phyloP scores from a whole-genome alignment of 352 stramenopile species.

The Vaucheria bursata region DNA sequence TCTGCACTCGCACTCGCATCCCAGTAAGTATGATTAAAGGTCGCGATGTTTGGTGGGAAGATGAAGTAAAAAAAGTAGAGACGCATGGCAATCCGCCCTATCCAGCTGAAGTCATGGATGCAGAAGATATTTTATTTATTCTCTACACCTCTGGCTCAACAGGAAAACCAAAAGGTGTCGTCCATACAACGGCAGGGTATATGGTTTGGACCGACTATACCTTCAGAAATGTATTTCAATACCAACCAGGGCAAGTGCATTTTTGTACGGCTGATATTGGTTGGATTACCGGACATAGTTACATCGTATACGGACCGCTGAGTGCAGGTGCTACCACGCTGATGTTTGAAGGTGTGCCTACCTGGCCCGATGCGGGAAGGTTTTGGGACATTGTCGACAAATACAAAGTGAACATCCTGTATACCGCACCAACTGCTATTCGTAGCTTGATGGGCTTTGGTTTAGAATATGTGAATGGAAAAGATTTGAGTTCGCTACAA shows the following conservation, averaged over 20 bases:
- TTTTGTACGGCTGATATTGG: constrained; percentile 86
- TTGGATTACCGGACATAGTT: constrained; percentile 93
- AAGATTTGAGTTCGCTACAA: constrained; percentile 81
- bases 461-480: constrained; percentile 78
- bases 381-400: constrained; percentile 60
- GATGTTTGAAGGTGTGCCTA: constrained; percentile 94
- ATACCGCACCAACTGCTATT: constrained; percentile 87
- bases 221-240: constrained; percentile 56
- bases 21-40: too few species aligned
- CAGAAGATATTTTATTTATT: constrained; percentile 82
- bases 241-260: constrained; percentile 72
- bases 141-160: constrained; percentile 96
- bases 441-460: constrained; percentile 90
- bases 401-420: constrained; percentile 95
- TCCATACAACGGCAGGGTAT: constrained; percentile 90
- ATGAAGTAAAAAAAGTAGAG: too few species aligned
- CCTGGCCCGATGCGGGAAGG: constrained; percentile 84
- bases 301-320: constrained; percentile 92
- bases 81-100: too few species aligned
- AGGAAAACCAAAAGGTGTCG: constrained; percentile 82
- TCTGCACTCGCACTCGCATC: too few species aligned
- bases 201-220: constrained; percentile 84
- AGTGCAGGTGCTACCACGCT: constrained; percentile 78
- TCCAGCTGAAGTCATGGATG: too few species aligned
- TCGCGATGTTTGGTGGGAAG: too few species aligned